Evolutionary conservation across 2,329 filamentous ascomycete genomes (phyloP).

Genomic region (Beauveria caledonica): DNA sequence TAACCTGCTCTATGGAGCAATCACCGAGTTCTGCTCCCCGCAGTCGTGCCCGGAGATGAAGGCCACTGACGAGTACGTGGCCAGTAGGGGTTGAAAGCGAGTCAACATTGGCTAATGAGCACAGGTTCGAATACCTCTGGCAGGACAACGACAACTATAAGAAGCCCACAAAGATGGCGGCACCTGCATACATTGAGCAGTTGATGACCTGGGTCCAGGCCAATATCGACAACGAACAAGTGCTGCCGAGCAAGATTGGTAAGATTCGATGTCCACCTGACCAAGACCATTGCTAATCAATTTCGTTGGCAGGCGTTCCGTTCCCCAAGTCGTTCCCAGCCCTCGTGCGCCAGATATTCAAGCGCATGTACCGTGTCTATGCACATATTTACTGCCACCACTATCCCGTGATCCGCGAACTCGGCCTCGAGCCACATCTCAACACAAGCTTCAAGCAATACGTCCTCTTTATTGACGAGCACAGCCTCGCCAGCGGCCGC

Average conservation of each 20-base stretch:
- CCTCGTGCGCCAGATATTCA: constrained; percentile 92
- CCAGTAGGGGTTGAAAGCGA: neutral
- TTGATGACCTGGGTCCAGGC: constrained; percentile 94
- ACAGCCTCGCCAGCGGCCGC: constrained; percentile 81
- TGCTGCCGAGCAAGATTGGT: constrained; percentile 93
- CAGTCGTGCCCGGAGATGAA: constrained; percentile 99
- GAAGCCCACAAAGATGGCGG: constrained; percentile 94
- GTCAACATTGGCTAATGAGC: constrained; percentile 13
- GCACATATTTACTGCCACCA: constrained; percentile 99
- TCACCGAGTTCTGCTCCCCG: constrained; percentile 97
- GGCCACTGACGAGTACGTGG: constrained; percentile 86
- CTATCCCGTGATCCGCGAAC: constrained; percentile 90
- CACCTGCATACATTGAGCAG: constrained; percentile 95
- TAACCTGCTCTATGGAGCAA: constrained; percentile 96
- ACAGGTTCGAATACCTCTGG: constrained; percentile 96
- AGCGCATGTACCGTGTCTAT: constrained; percentile 96
- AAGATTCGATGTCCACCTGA: neutral
- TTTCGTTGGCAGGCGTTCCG: constrained; percentile 58
- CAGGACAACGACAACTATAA: constrained; percentile 93
- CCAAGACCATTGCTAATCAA: neutral
- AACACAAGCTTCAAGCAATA: constrained; percentile 99
- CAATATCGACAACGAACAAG: constrained; percentile 89
- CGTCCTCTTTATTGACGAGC: constrained; percentile 96
- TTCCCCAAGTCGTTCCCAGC: constrained; percentile 89
- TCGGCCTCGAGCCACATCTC: constrained; percentile 91